Evolutionary conservation across 371 early-diverging fungal genomes (phyloP).

Genomic region (Mycotypha africana): DNA sequence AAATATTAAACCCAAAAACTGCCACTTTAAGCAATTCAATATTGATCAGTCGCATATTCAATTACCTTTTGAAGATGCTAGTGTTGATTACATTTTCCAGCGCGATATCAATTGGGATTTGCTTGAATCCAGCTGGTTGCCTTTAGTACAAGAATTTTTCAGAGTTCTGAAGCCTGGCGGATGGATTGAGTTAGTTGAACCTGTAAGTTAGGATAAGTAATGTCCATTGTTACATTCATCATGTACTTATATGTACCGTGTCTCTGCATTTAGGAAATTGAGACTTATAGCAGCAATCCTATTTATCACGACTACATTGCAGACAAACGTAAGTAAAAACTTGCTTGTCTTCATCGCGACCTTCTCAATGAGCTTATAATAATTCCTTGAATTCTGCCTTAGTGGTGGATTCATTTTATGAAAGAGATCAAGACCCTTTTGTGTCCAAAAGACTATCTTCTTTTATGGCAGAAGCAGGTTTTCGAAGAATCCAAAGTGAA

Average conservation of each 20-base stretch:
- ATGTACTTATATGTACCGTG: not conserved
- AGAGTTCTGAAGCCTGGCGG: constrained; percentile 41
- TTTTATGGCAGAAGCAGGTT: constrained; percentile 27
- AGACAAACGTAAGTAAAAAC: too few relatives aligned
- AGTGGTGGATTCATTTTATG: constrained; percentile 6
- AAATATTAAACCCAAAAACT: constrained; percentile 37
- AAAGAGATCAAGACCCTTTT: constrained; percentile 6
- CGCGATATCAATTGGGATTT: constrained; percentile 31
- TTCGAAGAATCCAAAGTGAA: constrained; percentile 33
- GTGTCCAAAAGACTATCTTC: constrained; percentile 18
- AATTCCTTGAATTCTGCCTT: not conserved
- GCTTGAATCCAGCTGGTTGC: constrained; percentile 19
- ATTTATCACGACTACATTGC: too few relatives aligned
- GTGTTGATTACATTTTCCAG: constrained; percentile 36
- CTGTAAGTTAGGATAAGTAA: constrained; percentile 4
- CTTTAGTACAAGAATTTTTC: constrained; percentile 22
- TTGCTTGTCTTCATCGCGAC: constrained; percentile 17
- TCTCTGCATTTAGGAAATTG: constrained; percentile 18
- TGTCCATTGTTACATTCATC: too few relatives aligned
- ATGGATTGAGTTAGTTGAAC: constrained; percentile 41
- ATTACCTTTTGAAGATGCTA: constrained; percentile 35
- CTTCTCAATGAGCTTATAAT: constrained; percentile 26
- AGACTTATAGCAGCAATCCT: constrained; percentile 34
- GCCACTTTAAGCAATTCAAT: constrained; percentile 21
- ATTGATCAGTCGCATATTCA: not conserved